Conservation (phyloP, 2,329 filamentous ascomycete genomes). For the Penicillium sp. region DNA sequence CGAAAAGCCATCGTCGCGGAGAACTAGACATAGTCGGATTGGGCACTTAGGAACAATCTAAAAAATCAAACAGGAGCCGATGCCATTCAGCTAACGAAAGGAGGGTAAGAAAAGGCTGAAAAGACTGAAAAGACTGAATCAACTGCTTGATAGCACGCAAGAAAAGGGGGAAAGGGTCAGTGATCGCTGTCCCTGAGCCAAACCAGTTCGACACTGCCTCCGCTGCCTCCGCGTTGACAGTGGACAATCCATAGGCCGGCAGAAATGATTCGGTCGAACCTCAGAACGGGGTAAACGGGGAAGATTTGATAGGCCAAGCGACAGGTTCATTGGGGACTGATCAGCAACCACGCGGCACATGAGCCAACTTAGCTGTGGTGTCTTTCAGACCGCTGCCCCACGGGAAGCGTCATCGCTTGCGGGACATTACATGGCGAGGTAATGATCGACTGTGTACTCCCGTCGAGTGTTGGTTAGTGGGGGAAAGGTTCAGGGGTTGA, state of each 20-base stretch:
- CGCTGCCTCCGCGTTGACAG: neutral
- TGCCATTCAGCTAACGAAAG: constrained; percentile 1
- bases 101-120: neutral
- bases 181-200: constrained; percentile 12
- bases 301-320: constrained; percentile 18
- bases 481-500: constrained; percentile 13
- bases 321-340: constrained; percentile 15
- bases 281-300: constrained; percentile 6
- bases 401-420: constrained; percentile 24
- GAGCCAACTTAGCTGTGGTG: constrained; percentile 19
- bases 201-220: constrained; percentile 11
- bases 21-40: constrained; percentile 21
- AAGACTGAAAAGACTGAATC: neutral
- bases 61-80: constrained; percentile 6
- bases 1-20: constrained; percentile 25
- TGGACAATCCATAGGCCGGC: constrained; percentile 19
- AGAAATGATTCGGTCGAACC: constrained; percentile 14
- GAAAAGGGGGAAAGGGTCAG: constrained; percentile 12
- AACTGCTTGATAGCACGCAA: constrained; percentile 12
- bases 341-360: constrained; percentile 25
- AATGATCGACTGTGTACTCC: constrained; percentile 20
- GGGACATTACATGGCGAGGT: constrained; percentile 13
- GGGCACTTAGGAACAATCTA: neutral
- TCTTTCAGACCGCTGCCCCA: constrained; percentile 20
- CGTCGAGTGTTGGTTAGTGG: neutral